Evolutionary conservation across 305 asterid genomes (phyloP).

Genomic region (Fraxinus velutina): DNA sequence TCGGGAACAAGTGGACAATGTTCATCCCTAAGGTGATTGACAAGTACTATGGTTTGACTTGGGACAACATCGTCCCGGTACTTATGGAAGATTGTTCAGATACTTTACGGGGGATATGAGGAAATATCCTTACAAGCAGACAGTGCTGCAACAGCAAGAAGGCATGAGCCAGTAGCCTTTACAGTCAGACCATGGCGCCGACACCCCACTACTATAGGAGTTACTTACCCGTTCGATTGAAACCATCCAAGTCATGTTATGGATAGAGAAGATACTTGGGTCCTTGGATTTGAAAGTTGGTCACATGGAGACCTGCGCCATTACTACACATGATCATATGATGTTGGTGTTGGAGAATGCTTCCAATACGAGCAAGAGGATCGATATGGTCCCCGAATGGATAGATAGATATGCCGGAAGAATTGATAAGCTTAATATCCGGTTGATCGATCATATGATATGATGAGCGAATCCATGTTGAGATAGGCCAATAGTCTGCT

Average conservation of each 20-base stretch:
- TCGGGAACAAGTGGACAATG: not conserved
- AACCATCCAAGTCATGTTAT: too few relatives aligned
- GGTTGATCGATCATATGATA: not conserved
- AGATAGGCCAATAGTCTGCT: not conserved
- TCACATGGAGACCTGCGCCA: not conserved
- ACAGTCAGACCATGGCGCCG: too few relatives aligned
- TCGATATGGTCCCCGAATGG: not conserved
- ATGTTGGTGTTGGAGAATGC: not conserved
- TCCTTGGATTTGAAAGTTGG: not conserved
- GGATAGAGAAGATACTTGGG: not conserved
- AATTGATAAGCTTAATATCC: not conserved
- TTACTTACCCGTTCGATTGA: not conserved
- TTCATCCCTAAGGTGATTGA: not conserved
- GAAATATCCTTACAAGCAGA: not conserved
- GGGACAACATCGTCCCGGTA: not conserved
- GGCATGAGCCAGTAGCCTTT: not conserved
- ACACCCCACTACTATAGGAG: too few relatives aligned
- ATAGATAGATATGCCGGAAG: not conserved
- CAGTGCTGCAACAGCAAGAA: not conserved
- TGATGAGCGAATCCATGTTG: not conserved
- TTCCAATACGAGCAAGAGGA: not conserved
- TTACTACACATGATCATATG: not conserved
- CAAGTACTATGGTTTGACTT: not conserved
- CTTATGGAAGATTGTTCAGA: not conserved
- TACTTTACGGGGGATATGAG: not conserved